Base-by-base conservation (phyloP, 1,284 basidiomycete species). In the Melampsora americana region DNA sequence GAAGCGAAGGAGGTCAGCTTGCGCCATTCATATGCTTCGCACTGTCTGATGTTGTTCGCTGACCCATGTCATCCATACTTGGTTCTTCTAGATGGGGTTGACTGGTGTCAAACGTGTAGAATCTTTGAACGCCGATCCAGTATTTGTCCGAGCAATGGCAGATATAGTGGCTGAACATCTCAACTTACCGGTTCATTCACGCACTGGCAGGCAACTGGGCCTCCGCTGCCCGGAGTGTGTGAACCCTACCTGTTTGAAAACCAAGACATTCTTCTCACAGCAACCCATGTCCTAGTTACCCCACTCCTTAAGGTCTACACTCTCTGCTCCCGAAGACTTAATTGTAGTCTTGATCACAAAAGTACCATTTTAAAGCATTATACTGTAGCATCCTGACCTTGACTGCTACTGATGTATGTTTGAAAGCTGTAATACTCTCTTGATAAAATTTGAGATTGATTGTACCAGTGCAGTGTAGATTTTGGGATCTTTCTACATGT, bases 101-200 rank as follows among this genome's bases (percentile, higher is more conserved):
- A 90, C 93, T 79, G 81, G 81, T 28, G 87, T 96, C 56, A 88
- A 91, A 77, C 89, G 96, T n/a, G 91, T 92, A 56, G 92, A 91
- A 79, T 95, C 94, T n/a, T 86, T 99, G 77, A 99, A 99, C 84
- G 94, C 91, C 78, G 95, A 93, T n/a, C 95, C 96, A 0, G 92
- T 95, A 71, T 99, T 99, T 84, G 90, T 96, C 79, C 90, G 92
- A n/a, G 95, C 95, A 2, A 86, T 99, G 35, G 95, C 96, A 2
- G 95, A 99, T 83, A 90, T 99, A 77, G 90, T 90, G 42, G 86
- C 89, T n/a, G 85, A 87, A 72, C 96, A 99, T 83, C 85, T 99
- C 77, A 82, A 84, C 5, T 56, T 28, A 30, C 42, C 65, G 14
- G 39, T 77, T 5, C 83, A 84, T 26, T 77, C 78, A 69, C 80